Percentiles rank a stretch among this genome's conserved stretches.
phyloP scores from a whole-genome alignment of 208 protist genomes.

The Porcisia deanei region DNA sequence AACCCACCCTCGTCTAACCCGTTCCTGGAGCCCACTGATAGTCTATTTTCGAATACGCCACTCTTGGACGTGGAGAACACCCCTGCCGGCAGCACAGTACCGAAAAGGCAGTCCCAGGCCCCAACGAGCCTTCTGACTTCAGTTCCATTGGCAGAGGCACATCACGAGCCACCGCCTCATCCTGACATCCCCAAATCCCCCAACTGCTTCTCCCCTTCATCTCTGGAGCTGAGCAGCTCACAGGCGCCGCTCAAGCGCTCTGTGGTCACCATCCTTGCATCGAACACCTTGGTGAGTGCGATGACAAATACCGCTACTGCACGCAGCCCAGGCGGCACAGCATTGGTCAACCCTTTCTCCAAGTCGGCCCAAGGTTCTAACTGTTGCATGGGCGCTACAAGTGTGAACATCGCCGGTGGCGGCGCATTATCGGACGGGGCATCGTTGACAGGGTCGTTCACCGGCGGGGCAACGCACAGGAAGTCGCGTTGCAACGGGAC shows the following conservation, averaged over 20 bases:
- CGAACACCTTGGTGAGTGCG: not conserved
- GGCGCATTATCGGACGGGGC: not conserved
- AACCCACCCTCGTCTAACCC: conserved; percentile 20
- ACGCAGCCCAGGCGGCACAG: conserved; percentile 9
- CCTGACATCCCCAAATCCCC: not conserved
- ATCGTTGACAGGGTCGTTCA: conserved; percentile 23
- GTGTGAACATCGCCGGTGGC: not conserved
- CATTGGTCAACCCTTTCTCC: conserved; percentile 32
- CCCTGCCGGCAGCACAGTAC: not conserved
- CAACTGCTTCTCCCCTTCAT: conserved; percentile 5
- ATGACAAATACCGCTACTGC: not conserved
- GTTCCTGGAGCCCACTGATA: conserved; percentile 11
- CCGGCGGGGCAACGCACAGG: not conserved
- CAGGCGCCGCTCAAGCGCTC: not conserved
- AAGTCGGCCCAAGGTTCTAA: conserved; percentile 7
- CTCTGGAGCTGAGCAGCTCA: conserved; percentile 9
- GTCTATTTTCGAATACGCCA: not conserved
- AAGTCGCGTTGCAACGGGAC: conserved; percentile 22
- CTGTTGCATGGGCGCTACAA: not conserved
- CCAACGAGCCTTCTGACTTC: not conserved
- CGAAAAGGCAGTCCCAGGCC: not conserved
- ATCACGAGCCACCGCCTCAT: not conserved
- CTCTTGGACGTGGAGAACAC: not conserved
- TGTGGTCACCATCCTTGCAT: not conserved
- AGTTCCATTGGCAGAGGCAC: not conserved